Percentiles rank a stretch among this genome's conserved stretches.
phyloP scores from a whole-genome alignment of 2,329 filamentous ascomycete species.

The Sporothrix protearum region DNA sequence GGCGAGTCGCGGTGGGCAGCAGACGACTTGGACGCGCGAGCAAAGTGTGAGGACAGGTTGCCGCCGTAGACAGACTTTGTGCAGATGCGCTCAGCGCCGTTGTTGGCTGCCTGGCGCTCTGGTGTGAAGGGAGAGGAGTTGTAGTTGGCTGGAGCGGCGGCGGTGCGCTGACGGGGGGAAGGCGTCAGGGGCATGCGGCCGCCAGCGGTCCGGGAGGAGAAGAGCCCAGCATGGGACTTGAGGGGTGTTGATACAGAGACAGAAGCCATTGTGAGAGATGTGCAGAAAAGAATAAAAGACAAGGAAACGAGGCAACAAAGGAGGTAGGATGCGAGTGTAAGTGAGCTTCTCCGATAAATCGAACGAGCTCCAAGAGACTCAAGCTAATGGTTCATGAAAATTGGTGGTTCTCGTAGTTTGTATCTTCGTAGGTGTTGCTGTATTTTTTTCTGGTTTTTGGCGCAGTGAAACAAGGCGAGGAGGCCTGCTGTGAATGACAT shows the following conservation, averaged over 20 bases:
- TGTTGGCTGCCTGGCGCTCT: conserved; percentile 54
- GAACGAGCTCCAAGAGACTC: conserved; percentile 58
- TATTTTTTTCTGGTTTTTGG: conserved; percentile 30
- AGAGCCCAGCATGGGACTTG: conserved; percentile 91
- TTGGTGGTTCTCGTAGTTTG: conserved; percentile 37
- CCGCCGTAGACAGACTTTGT: conserved; percentile 75
- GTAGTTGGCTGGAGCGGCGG: conserved; percentile 46
- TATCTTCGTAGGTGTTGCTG: conserved; percentile 40
- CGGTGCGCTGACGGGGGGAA: conserved; percentile 67
- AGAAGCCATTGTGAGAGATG: conserved; percentile 67
- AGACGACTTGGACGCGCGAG: conserved; percentile 63
- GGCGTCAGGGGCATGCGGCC: conserved; percentile 93
- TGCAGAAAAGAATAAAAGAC: conserved; percentile 29
- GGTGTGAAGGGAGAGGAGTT: conserved; percentile 77
- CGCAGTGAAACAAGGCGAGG: conserved; percentile 46
- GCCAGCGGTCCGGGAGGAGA: conserved; percentile 87
- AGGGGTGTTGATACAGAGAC: conserved; percentile 80
- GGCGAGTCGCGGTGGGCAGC: conserved; percentile 77
- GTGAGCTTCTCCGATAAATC: conserved; percentile 40
- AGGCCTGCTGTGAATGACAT: conserved; percentile 42
- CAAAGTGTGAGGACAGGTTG: conserved; percentile 75
- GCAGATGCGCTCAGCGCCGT: conserved; percentile 48
- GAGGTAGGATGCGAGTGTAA: conserved; percentile 35
- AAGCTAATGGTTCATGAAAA: conserved; percentile 57
- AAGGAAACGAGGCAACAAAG: not conserved